A percentile compares a stretch with the other conserved stretches of the same genome.
Conservation (phyloP, 2,329 filamentous ascomycete genomes). For the Karstenula rhodostoma region DNA sequence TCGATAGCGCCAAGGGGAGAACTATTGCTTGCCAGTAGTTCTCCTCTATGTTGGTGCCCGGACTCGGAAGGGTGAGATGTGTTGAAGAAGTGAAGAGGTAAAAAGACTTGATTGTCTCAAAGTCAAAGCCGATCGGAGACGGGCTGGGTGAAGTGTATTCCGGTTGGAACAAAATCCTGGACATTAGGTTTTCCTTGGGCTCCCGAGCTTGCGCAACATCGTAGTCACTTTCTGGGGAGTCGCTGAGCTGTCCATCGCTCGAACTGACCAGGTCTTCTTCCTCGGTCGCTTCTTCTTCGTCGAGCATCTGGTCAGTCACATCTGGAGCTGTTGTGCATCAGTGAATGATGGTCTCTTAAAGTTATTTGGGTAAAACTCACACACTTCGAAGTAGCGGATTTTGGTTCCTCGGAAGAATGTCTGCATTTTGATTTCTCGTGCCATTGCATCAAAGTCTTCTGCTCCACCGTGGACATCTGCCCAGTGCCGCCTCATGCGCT, state of each 20-base stretch:
- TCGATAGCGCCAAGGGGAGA: conserved; percentile 26
- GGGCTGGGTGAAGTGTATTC: background rate
- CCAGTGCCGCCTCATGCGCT: conserved; percentile 48
- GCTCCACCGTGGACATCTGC: conserved; percentile 33
- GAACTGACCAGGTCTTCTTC: conserved; percentile 2
- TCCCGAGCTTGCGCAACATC: background rate
- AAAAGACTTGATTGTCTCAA: conserved; percentile 26
- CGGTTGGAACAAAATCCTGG: background rate
- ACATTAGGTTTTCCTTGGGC: background rate
- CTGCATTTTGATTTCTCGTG: conserved; percentile 38
- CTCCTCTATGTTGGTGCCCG: conserved; percentile 14
- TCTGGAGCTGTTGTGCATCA: background rate
- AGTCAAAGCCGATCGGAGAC: conserved; percentile 13
- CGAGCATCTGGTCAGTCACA: background rate
- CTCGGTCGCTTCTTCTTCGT: background rate
- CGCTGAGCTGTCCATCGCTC: background rate
- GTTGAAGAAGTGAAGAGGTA: conserved; percentile 27
- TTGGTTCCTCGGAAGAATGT: conserved; percentile 52
- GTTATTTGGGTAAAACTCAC: background rate
- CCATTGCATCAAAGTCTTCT: conserved; percentile 13
- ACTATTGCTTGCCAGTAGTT: conserved; percentile 34
- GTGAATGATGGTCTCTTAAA: background rate
- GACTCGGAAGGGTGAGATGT: conserved; percentile 21
- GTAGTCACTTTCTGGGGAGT: background rate
- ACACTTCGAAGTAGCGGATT: conserved; percentile 49